A percentile compares a stretch with the other conserved stretches of the same genome.
Conservation (phyloP, 75 land plant genomes). For the Picea glauca region DNA sequence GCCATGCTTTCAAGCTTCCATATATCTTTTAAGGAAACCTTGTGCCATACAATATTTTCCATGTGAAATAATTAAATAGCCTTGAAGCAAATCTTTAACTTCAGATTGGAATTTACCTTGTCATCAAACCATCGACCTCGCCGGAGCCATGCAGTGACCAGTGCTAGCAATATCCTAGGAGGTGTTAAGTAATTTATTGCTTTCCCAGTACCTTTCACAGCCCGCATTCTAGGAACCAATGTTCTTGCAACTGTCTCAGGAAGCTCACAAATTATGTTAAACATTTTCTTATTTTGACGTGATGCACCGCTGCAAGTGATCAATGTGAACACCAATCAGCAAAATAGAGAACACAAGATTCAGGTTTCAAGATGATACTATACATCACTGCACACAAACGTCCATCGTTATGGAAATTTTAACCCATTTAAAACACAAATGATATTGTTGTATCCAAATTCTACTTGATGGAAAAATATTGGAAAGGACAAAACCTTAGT, state of each 20-base stretch:
- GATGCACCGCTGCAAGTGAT: conserved; percentile 76
- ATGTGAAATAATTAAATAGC: conserved; percentile 7
- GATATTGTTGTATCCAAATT: neutral
- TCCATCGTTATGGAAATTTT: neutral
- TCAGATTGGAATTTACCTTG: conserved; percentile 49
- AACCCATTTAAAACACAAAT: neutral
- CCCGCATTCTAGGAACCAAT: conserved; percentile 86
- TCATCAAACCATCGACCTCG: conserved; percentile 99
- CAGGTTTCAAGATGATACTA: neutral
- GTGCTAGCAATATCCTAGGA: conserved; percentile 87
- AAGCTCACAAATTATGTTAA: conserved; percentile 97
- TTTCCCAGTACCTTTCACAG: conserved; percentile 94
- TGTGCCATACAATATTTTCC: neutral
- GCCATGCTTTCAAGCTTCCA: neutral
- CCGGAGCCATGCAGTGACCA: conserved; percentile 91
- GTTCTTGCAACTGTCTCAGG: conserved; percentile 97
- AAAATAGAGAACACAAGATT: neutral
- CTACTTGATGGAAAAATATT: neutral
- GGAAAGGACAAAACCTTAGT: neutral
- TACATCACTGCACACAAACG: neutral
- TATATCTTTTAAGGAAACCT: neutral
- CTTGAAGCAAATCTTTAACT: neutral
- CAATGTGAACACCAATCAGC: neutral
- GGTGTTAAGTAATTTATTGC: conserved; percentile 94
- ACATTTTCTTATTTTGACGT: conserved; percentile 88